These are phyloP conservation scores for Ceratobasidium theobromae DNA, from an alignment of 1,284 basidiomycete species.

Conservation along the genomic window DNA sequence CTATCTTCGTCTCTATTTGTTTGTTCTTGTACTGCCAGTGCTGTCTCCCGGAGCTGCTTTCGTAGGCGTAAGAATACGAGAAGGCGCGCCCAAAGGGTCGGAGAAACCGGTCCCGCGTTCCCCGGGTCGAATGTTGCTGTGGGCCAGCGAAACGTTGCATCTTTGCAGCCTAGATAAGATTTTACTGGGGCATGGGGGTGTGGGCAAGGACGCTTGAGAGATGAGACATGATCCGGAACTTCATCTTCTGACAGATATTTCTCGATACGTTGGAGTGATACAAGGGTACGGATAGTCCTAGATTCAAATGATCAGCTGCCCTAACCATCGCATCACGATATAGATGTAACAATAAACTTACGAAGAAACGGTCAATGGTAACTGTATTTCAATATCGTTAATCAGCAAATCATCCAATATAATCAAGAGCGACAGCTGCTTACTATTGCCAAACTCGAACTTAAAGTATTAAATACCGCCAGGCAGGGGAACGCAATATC, in stretches of 20 bases:
- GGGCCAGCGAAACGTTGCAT: constrained; percentile 35
- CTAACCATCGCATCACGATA: not conserved
- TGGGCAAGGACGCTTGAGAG: constrained; percentile 31
- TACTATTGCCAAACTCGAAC: constrained; percentile 30
- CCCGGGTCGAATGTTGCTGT: not conserved
- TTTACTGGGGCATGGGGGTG: constrained; percentile 22
- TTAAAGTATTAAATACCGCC: constrained; percentile 25
- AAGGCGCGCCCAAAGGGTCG: not conserved
- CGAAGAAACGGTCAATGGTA: constrained; percentile 33
- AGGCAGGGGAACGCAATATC: constrained; percentile 34
- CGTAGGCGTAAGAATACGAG: not conserved
- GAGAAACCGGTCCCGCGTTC: not conserved
- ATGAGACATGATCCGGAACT: constrained; percentile 36
- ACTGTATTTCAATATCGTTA: constrained; percentile 1
- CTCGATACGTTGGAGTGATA: constrained; percentile 34
- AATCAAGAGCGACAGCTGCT: not conserved
- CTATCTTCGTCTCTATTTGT: not conserved
- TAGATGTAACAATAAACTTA: not conserved
- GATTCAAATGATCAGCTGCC: too few species aligned
- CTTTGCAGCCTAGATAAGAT: constrained; percentile 21
- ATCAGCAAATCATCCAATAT: not conserved
- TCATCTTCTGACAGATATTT: constrained; percentile 35
- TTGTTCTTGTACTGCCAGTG: not conserved
- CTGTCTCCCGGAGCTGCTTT: constrained; percentile 2
- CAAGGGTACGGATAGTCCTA: constrained; percentile 16